Evolutionary conservation across 345 rosid genomes (phyloP), one percentile per base, ranked within the genome.

Genomic region (Hibiscus tridactylites): DNA sequence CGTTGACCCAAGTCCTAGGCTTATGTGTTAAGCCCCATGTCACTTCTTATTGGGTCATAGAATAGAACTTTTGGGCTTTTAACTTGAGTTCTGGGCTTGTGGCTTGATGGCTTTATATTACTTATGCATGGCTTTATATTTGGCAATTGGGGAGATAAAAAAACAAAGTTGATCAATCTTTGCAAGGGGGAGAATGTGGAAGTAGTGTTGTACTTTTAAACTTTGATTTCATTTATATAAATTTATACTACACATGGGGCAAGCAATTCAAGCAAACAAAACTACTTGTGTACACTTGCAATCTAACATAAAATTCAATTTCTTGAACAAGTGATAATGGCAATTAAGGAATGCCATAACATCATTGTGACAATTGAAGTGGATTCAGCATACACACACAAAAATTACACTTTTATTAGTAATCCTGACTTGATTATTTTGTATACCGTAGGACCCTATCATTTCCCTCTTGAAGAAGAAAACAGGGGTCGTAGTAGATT

Each of bases 401-500:
- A 71, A 70, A 73, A 64, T 70, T 72, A 70, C 70, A 71, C 11
- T 65, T 26, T 76, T 70, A 49, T 15, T 37, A 31, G 39, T 44
- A 68, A 56, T 53, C 74, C 74, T 69, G 64, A 72, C 67, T 72
- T 62, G 47, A 49, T 73, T 70, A 58, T 39, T 72, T 73, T 56
- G 66, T 64, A 72, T 29, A 73, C 44, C 66, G 52, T 70, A 73
- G 58, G 72, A 76, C 70, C 77, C 77, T 24, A 68, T 68, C 75
- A 65, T 78, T 78, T 5, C 11, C 44, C 9, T 52, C 9, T 1
- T 68, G 44, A 24, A 58, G 19, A 47, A 42, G 68, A 53, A 58
- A 72, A 68, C 53, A 21, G 50, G 82, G 82, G 82, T 79, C 73
- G 72, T 52, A 65, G 56, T 70, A 65, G 61, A 39, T 29, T 71